Evolutionary conservation across 164 flowering plant genomes (phyloP).

Genomic region (Vitis labrusca): DNA sequence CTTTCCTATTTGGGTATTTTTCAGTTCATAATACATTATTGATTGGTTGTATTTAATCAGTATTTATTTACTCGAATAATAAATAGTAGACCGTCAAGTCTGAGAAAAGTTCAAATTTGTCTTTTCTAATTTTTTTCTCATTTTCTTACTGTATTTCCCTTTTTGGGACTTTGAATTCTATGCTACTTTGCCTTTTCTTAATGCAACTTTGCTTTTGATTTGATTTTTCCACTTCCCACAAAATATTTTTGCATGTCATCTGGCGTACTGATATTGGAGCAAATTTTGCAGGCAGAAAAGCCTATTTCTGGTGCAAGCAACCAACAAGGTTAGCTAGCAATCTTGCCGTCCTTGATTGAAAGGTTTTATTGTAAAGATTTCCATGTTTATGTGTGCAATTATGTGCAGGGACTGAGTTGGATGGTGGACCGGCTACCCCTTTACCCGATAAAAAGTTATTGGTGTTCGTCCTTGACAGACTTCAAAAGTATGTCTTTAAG

Average conservation of each 20-base stretch:
- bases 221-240: background rate
- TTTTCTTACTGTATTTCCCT: constrained; percentile 11
- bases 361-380: background rate
- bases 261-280: background rate
- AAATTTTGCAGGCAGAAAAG: constrained; percentile 48
- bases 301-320: constrained; percentile 27
- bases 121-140: constrained; percentile 25
- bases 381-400: constrained; percentile 9
- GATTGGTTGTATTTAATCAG: constrained; percentile 10
- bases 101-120: constrained; percentile 40
- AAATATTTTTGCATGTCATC: background rate
- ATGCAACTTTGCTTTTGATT: constrained; percentile 11
- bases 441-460: constrained; percentile 81
- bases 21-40: constrained; percentile 7
- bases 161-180: constrained; percentile 17
- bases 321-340: constrained; percentile 39
- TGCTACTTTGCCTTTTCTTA: constrained; percentile 2
- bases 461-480: constrained; percentile 76
- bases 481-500: constrained; percentile 68
- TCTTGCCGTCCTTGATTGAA: background rate
- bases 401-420: constrained; percentile 48
- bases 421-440: constrained; percentile 62
- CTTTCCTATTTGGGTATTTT: constrained; percentile 4
- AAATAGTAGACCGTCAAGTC: constrained; percentile 22
- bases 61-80: constrained; percentile 13